phyloP scores from a whole-genome alignment of 176 grass and related monocot genomes.

The Phoenix roebelenii region DNA sequence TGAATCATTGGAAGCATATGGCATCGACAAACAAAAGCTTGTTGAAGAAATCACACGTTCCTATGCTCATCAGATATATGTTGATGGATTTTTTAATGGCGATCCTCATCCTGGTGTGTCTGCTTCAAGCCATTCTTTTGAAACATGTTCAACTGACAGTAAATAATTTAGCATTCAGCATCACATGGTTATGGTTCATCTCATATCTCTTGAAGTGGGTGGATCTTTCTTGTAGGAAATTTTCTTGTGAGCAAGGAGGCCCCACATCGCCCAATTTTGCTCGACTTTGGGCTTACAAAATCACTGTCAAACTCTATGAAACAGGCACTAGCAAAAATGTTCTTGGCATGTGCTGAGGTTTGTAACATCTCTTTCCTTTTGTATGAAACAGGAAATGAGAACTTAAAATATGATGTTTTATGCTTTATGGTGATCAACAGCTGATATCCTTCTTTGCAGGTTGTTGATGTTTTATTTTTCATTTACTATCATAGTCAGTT shows the following conservation, averaged over 20 bases:
- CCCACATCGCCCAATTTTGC: constrained; percentile 84
- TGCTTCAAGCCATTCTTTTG: background rate
- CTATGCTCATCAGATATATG: constrained; percentile 97
- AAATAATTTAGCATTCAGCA: too few species aligned
- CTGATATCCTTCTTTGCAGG: too few species aligned
- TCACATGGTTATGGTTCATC: background rate
- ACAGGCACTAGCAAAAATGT: constrained; percentile 90
- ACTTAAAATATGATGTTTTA: too few species aligned
- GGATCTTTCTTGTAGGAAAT: constrained; percentile 46
- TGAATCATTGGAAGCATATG: constrained; percentile 57
- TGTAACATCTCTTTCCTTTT: constrained; percentile 3
- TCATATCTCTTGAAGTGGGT: background rate
- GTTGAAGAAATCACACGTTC: constrained; percentile 94
- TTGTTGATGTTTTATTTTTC: too few species aligned
- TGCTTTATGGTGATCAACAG: too few species aligned
- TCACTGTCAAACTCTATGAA: constrained; percentile 69
- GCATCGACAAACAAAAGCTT: constrained; percentile 88
- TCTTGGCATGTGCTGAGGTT: constrained; percentile 92
- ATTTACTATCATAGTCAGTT: too few species aligned
- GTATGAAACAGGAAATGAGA: too few species aligned
- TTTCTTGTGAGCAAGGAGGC: constrained; percentile 92
- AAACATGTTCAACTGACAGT: too few species aligned
- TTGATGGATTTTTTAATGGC: constrained; percentile 96
- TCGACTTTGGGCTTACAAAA: constrained; percentile 98
- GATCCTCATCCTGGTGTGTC: constrained; percentile 94